Base-by-base conservation (phyloP, 1,284 basidiomycete species). In the Acaromyces ingoldii region DNA sequence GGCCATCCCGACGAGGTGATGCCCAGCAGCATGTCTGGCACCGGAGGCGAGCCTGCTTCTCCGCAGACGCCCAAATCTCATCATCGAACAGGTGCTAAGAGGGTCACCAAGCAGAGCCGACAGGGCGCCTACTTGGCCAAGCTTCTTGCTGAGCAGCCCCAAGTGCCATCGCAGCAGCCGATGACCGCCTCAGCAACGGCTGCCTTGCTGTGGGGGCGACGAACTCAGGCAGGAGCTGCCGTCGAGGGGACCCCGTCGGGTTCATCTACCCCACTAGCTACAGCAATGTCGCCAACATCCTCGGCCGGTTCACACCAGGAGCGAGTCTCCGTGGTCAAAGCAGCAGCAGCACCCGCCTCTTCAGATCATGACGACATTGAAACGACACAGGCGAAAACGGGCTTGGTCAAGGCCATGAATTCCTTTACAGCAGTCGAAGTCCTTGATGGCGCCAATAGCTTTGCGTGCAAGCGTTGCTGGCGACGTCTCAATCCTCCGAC, bases 381-480 rank as follows among this genome's bases (percentile, higher is more conserved):
- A n/a, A n/a, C n/a, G n/a, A n/a, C n/a, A 26, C 65, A 67, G 40
- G 55, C 62, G 1, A 36, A 54, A 49, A 76, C 76, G 4, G 80
- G 79, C 19, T 62, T 83, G 11, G 75, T 80, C 42, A 77, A 79
- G 52, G 89, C 87, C 58, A 76, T 96, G 55, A 81, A 84, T 56
- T 81, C 87, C 76, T 96, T 96, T 75, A 95, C 90, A 0, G 80
- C 85, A 3, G 90, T 93, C 19, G 91, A 96, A 71, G 83, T 90
- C 6, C 78, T 96, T 26, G 89, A 95, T 62, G 90, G 89, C 0
- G 90, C 93, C 63, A 95, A 96, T 67, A 87, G 85, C 78, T 92
- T 95, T 57, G 89, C 90, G 0, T 96, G 91, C 75, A 82, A 87
- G 63, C 82, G 86, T 52, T 96, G 91, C 77, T 96, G 91, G 91